A percentile compares a stretch with the other conserved stretches of the same genome.
Conservation (phyloP, 768 basidiomycete genomes). For the Tulasnella sp. region DNA sequence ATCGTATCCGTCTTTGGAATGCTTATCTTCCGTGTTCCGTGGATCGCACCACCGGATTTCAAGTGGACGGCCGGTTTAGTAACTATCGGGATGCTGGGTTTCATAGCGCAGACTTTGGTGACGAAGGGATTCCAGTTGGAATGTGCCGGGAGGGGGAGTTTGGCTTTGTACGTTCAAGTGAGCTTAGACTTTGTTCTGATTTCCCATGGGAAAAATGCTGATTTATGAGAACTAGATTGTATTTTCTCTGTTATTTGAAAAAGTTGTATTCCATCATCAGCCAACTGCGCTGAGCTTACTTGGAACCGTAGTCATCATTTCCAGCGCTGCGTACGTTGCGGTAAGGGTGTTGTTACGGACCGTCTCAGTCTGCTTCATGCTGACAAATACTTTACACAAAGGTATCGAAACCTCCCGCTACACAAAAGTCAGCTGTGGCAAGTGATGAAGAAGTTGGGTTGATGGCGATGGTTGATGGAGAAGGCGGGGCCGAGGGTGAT, state of each 20-base stretch:
- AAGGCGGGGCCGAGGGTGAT: background rate
- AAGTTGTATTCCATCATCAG: background rate
- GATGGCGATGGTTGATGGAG: background rate
- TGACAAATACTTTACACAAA: background rate
- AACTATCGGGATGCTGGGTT: background rate
- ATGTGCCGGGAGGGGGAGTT: conserved; percentile 6
- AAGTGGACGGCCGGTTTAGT: background rate
- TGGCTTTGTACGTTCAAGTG: conserved; percentile 1
- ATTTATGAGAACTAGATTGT: background rate
- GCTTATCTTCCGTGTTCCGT: background rate
- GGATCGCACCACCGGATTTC: background rate
- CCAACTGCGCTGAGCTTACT: background rate
- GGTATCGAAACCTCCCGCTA: background rate
- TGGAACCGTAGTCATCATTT: background rate
- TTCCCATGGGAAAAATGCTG: background rate
- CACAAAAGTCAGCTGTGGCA: background rate
- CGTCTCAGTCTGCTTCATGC: background rate
- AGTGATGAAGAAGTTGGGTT: conserved; percentile 7
- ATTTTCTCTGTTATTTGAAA: background rate
- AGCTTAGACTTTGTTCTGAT: background rate
- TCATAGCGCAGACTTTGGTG: background rate
- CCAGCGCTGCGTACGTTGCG: conserved; percentile 4
- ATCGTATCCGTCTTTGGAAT: background rate
- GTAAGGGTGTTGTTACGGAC: background rate
- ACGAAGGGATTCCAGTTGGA: conserved; percentile 6